These are phyloP conservation scores for Aspergillus sclerotiicarbonarius DNA, from an alignment of 495 filamentous ascomycete genomes.

Conservation along the genomic window DNA sequence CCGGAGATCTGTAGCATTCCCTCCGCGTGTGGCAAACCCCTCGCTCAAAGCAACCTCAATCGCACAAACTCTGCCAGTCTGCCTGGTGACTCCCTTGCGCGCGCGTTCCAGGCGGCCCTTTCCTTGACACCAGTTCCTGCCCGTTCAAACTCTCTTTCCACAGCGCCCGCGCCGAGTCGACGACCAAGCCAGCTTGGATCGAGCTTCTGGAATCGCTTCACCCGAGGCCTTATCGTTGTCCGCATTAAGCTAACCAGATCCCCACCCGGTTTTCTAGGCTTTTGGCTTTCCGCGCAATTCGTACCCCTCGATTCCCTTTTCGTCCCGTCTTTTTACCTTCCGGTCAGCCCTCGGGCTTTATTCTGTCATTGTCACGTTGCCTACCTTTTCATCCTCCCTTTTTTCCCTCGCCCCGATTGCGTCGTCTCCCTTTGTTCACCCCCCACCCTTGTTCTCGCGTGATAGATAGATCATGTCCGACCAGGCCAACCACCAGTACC, in stretches of 20 bases:
- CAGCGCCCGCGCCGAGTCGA: too few species aligned
- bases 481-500: conserved; percentile 10
- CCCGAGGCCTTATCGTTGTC: conserved; percentile 13
- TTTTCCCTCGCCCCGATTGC: neutral
- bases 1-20: neutral
- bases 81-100: neutral
- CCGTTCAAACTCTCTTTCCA: neutral
- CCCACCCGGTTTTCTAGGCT: conserved; percentile 8
- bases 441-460: neutral
- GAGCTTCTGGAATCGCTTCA: conserved; percentile 3
- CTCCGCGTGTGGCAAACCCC: neutral
- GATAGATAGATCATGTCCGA: conserved; percentile 18
- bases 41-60: neutral
- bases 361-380: neutral
- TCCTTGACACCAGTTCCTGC: too few species aligned
- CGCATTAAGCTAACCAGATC: conserved; percentile 15
- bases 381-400: conserved; percentile 2
- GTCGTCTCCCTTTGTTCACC: neutral
- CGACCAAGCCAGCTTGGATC: neutral
- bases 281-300: conserved; percentile 9
- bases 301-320: conserved; percentile 9
- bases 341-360: conserved; percentile 8
- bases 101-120: too few species aligned
- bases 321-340: conserved; percentile 3
- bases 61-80: neutral